Percentiles rank a stretch among this genome's conserved stretches.
Conservation (phyloP, 208 protist genomes). For the Wallacemonas sp. region DNA sequence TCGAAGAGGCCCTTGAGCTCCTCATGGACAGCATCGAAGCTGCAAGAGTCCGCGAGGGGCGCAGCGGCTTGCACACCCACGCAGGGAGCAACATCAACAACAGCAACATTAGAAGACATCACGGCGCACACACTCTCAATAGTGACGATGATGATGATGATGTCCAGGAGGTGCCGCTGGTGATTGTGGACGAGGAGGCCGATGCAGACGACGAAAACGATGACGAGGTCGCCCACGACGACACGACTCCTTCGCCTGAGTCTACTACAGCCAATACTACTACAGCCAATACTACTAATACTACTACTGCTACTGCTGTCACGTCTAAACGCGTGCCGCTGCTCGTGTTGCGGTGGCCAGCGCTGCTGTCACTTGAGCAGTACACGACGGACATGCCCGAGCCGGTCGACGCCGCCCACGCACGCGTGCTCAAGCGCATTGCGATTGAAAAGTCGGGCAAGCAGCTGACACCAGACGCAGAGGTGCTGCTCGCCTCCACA, state of each 20-base stretch:
- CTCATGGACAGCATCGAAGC: slow-evolving; percentile 3
- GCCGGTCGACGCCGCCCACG: slow-evolving; percentile 12
- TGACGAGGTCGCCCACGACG: slow-evolving; percentile 7
- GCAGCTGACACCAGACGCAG: not conserved
- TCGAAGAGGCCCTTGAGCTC: slow-evolving; percentile 4
- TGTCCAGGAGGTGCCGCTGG: not conserved
- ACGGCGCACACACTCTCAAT: not conserved
- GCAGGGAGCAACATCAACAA: no score
- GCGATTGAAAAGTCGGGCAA: slow-evolving; percentile 6
- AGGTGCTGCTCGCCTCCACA: slow-evolving; percentile 3
- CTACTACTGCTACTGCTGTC: no score
- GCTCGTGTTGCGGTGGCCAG: slow-evolving; percentile 29
- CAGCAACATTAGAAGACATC: no score
- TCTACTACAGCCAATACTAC: no score
- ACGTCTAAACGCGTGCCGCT: not conserved
- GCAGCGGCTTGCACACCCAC: no score
- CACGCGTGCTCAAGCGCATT: not conserved
- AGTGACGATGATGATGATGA: not conserved
- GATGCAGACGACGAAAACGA: slow-evolving; percentile 9
- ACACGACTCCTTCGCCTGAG: not conserved
- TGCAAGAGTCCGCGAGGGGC: no score
- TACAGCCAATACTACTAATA: no score
- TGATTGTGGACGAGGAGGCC: not conserved
- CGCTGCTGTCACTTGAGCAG: slow-evolving; percentile 33
- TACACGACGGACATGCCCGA: slow-evolving; percentile 35